Conservation (phyloP, 2,329 filamentous ascomycete genomes). For the Rhynchosporium secalis region DNA sequence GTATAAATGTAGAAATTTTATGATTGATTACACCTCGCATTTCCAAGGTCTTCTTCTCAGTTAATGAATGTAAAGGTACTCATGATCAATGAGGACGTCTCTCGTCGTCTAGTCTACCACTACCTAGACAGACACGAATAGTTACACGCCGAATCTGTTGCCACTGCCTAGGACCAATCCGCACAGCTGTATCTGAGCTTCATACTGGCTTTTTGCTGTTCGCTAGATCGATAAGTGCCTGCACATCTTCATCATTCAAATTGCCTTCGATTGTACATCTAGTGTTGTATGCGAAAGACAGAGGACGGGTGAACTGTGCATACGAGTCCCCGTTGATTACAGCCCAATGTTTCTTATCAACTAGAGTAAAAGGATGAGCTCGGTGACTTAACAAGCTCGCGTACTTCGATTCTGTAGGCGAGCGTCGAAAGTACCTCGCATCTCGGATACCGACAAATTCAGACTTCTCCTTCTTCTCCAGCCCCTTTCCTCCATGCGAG, state of each 20-base stretch:
- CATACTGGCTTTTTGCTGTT: background rate
- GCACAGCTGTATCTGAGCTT: background rate
- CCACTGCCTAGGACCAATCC: background rate
- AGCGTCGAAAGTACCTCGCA: background rate
- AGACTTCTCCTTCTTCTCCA: conserved; percentile 1
- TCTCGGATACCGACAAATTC: conserved; percentile 10
- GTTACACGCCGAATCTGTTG: background rate
- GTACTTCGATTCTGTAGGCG: background rate
- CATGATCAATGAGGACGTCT: no score
- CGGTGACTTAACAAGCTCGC: background rate
- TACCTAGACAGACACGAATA: background rate
- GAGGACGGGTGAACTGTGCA: background rate
- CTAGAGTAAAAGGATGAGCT: background rate
- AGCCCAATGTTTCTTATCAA: background rate
- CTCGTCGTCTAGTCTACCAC: background rate
- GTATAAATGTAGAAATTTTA: no score
- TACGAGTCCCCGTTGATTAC: conserved; percentile 2
- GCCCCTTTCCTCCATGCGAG: background rate
- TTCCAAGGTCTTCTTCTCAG: no score
- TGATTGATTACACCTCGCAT: no score
- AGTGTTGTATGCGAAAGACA: conserved; percentile 6
- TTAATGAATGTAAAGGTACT: no score
- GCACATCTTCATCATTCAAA: background rate
- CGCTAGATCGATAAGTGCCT: background rate
- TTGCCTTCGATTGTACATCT: background rate